phyloP scores from a whole-genome alignment of 805 yeast species.

The Scheffersomyces amazonensis region DNA sequence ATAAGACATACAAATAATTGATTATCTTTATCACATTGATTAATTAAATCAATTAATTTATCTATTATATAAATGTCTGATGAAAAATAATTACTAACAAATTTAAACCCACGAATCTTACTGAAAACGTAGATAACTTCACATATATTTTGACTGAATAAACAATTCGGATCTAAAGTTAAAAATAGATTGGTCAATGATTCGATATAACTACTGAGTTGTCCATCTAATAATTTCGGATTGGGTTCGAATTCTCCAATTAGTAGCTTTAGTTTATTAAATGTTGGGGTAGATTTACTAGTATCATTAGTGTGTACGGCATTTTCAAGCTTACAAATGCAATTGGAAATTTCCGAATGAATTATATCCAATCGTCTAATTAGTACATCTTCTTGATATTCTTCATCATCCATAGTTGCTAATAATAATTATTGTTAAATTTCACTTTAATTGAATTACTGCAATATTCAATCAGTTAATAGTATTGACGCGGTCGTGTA shows the following conservation, averaged over 20 bases:
- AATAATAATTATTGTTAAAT: too few relatives aligned
- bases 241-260: slow-evolving; percentile 52
- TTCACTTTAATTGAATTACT: too few relatives aligned
- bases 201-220: slow-evolving; percentile 31
- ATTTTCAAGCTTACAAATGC: background rate
- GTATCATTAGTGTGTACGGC: background rate
- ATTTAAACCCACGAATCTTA: slow-evolving; percentile 66
- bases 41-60: slow-evolving; percentile 14
- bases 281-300: background rate
- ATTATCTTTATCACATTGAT: slow-evolving; percentile 13
- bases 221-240: slow-evolving; percentile 49
- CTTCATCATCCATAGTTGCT: background rate
- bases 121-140: slow-evolving; percentile 55
- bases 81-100: slow-evolving; percentile 54
- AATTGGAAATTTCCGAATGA: background rate
- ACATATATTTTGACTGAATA: slow-evolving; percentile 11
- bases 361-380: background rate
- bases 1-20: slow-evolving; percentile 46
- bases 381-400: background rate
- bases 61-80: slow-evolving; percentile 55
- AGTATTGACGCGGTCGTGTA: too few relatives aligned
- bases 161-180: slow-evolving; percentile 1
- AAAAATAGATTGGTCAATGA: slow-evolving; percentile 25
- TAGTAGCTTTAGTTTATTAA: slow-evolving; percentile 3
- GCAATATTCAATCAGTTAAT: too few relatives aligned